Conservation (phyloP, 2,329 filamentous ascomycete genomes). For the Pseudocercospora ulei region DNA sequence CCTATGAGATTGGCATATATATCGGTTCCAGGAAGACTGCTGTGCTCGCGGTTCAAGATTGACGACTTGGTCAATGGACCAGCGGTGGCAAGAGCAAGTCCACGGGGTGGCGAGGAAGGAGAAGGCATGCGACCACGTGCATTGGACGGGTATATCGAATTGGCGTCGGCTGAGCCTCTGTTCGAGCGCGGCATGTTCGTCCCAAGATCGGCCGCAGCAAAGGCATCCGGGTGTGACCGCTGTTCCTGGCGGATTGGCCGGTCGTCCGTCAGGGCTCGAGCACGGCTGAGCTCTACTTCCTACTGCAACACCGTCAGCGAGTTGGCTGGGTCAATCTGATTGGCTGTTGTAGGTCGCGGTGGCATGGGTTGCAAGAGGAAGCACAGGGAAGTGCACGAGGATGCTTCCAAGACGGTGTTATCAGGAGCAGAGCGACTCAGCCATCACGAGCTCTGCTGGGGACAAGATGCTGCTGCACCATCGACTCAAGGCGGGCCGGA, state of each 20-base stretch:
- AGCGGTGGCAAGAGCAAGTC: conserved; percentile 2
- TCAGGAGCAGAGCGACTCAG: background rate
- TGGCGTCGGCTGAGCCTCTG: conserved; percentile 14
- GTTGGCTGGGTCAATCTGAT: conserved; percentile 3
- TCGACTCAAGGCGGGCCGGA: background rate
- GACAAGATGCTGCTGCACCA: no score
- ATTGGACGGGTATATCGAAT: conserved; percentile 13
- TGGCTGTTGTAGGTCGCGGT: background rate
- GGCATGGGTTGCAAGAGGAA: background rate
- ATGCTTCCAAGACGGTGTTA: background rate
- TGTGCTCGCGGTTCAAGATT: conserved; percentile 9
- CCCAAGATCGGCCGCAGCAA: conserved; percentile 11
- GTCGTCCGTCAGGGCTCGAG: conserved; percentile 12
- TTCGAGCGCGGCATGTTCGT: conserved; percentile 20
- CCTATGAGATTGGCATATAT: conserved; percentile 13
- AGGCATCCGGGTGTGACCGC: conserved; percentile 14
- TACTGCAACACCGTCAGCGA: background rate
- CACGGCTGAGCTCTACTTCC: conserved; percentile 1
- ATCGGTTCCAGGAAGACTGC: conserved; percentile 17
- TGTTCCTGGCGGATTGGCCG: conserved; percentile 7
- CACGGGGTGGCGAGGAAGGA: conserved; percentile 4
- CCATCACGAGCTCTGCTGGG: no score
- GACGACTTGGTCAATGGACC: background rate
- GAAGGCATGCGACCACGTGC: conserved; percentile 1
- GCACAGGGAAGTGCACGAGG: conserved; percentile 1